Conservation (phyloP, 345 rosid genomes). For the Physaria fendleri region DNA sequence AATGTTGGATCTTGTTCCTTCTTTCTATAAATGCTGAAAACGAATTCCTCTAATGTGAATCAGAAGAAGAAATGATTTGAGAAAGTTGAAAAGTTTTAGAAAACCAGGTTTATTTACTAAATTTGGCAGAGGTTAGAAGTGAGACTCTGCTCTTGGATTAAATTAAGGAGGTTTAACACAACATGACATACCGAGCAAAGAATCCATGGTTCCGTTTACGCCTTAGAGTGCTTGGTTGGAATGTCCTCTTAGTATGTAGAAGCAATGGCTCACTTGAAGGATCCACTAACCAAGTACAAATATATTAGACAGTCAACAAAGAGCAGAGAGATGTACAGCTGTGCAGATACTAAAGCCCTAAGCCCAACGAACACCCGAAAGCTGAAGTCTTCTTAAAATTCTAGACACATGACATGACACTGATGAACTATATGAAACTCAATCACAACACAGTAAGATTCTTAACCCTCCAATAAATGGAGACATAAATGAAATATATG, state of each 20-base stretch:
- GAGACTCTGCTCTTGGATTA: too few species aligned
- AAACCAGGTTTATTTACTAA: background rate
- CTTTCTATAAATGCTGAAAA: background rate
- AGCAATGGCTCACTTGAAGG: slow-evolving; percentile 72
- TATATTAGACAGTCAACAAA: background rate
- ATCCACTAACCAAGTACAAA: slow-evolving; percentile 39
- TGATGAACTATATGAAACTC: background rate
- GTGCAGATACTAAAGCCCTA: background rate
- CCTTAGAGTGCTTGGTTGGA: slow-evolving; percentile 78
- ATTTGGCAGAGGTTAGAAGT: background rate
- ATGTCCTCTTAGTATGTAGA: too few species aligned
- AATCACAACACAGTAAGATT: background rate
- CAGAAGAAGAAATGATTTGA: background rate
- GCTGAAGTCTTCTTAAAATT: background rate
- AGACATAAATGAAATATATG: too few species aligned
- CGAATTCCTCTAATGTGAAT: background rate
- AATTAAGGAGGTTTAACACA: too few species aligned
- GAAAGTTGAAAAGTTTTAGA: background rate
- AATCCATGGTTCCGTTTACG: slow-evolving; percentile 89
- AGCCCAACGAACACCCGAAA: background rate
- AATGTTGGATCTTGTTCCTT: background rate
- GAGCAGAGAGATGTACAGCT: background rate
- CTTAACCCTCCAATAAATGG: background rate
- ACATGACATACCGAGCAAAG: slow-evolving; percentile 84
- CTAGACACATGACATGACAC: background rate